These are phyloP conservation scores for Hamamelis virginiana DNA, from an alignment of 164 flowering plant genomes.

Conservation along the genomic window DNA sequence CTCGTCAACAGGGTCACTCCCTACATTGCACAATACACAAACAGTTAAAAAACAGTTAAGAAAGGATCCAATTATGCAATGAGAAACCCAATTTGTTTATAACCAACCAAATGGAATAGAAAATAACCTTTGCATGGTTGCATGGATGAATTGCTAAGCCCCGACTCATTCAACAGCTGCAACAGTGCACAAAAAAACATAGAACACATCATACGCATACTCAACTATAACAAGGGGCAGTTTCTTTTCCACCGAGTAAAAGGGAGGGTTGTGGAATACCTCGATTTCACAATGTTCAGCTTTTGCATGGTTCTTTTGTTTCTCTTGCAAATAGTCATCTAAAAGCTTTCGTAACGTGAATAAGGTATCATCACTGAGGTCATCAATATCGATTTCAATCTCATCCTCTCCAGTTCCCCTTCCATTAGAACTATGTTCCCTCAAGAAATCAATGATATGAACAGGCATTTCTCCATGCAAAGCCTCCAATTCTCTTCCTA, in stretches of 20 bases:
- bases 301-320: slow-evolving; percentile 32
- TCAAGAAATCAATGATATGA: slow-evolving; percentile 64
- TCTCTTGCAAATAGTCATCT: slow-evolving; percentile 59
- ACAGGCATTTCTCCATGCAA: slow-evolving; percentile 57
- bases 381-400: slow-evolving; percentile 82
- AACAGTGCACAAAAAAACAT: neutral
- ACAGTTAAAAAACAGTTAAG: slow-evolving; percentile 2
- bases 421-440: slow-evolving; percentile 45
- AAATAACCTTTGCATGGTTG: slow-evolving; percentile 61
- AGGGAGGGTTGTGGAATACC: slow-evolving; percentile 32
- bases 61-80: neutral
- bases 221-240: neutral
- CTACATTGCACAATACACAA: slow-evolving; percentile 26
- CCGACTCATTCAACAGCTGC: slow-evolving; percentile 70
- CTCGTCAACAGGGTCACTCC: slow-evolving; percentile 59
- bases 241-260: neutral
- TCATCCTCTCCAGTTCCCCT: slow-evolving; percentile 61
- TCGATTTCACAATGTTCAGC: slow-evolving; percentile 77
- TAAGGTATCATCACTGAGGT: slow-evolving; percentile 60
- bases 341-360: slow-evolving; percentile 61
- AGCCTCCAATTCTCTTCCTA: slow-evolving; percentile 58
- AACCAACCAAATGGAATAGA: neutral
- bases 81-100: neutral
- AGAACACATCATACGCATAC: neutral
- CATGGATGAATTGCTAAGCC: slow-evolving; percentile 64